Evolutionary conservation across 495 filamentous ascomycete species (phyloP).

Genomic region (Amorphotheca resinae): DNA sequence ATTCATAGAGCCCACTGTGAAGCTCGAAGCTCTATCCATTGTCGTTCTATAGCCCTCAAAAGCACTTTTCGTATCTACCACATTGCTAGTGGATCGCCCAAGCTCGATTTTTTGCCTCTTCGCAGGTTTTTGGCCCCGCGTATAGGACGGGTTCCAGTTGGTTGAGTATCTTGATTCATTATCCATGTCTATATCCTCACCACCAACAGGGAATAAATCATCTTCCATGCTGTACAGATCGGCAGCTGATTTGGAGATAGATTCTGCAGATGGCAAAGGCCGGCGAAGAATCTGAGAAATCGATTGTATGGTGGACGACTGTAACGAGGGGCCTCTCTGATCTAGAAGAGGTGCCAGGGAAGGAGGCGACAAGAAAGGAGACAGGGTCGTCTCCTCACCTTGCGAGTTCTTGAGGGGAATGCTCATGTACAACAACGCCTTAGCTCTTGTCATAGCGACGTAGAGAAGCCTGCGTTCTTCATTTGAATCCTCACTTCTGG

Average conservation of each 20-base stretch:
- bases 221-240: constrained; percentile 42
- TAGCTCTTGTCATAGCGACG: constrained; percentile 95
- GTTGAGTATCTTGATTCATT: constrained; percentile 17
- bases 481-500: constrained; percentile 75
- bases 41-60: constrained; percentile 17
- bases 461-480: constrained; percentile 89
- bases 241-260: constrained; percentile 32
- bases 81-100: constrained; percentile 22
- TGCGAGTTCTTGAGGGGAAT: constrained; percentile 56
- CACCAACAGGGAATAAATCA: constrained; percentile 49
- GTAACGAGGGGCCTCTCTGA: constrained; percentile 43
- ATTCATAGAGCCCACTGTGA: constrained; percentile 15
- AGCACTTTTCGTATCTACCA: too few species aligned
- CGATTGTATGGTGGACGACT: constrained; percentile 38
- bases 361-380: constrained; percentile 46
- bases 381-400: constrained; percentile 48
- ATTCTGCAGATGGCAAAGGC: constrained; percentile 33
- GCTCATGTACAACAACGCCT: constrained; percentile 84
- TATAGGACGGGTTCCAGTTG: constrained; percentile 23
- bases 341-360: constrained; percentile 38
- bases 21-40: constrained; percentile 15
- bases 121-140: constrained; percentile 22
- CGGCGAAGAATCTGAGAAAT: constrained; percentile 54
- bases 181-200: constrained; percentile 29
- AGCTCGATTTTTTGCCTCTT: constrained; percentile 21